Conservation (phyloP, 1,284 basidiomycete genomes). For the Mycocalia duriaeana region DNA sequence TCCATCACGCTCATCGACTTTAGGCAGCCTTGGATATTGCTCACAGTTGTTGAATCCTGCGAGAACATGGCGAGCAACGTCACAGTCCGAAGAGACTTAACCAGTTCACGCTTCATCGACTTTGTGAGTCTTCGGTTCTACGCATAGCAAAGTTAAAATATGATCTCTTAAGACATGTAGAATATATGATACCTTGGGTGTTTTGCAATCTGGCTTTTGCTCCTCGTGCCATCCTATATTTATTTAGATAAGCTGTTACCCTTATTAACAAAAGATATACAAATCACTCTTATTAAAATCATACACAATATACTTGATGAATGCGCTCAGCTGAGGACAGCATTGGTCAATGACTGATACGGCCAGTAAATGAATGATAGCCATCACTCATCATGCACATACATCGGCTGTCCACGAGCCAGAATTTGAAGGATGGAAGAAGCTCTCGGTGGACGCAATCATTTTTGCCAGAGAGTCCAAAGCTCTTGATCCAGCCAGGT, state of each 20-base stretch:
- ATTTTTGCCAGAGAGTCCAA: constrained; percentile 81
- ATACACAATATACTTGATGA: constrained; percentile 83
- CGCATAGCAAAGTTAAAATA: constrained; percentile 5
- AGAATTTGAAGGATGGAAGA: constrained; percentile 80
- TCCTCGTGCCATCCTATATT: constrained; percentile 76
- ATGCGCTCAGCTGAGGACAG: constrained; percentile 60
- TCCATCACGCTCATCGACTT: constrained; percentile 81
- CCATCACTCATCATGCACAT: constrained; percentile 24
- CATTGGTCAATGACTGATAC: constrained; percentile 4
- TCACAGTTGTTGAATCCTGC: constrained; percentile 61
- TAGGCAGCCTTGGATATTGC: constrained; percentile 65
- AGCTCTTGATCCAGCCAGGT: constrained; percentile 82
- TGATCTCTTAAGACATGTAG: not conserved
- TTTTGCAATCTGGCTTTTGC: constrained; percentile 77
- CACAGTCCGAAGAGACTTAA: constrained; percentile 79
- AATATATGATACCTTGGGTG: constrained; percentile 51
- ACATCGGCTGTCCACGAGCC: constrained; percentile 69
- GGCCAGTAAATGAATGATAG: not conserved
- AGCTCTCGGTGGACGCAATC: constrained; percentile 85
- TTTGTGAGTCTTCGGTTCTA: constrained; percentile 74
- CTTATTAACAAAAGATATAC: not conserved
- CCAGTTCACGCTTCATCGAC: constrained; percentile 81
- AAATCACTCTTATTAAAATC: constrained; percentile 78
- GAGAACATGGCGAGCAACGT: constrained; percentile 89
- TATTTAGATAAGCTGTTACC: constrained; percentile 6